Percentiles rank a stretch among this genome's conserved stretches.
phyloP scores from a whole-genome alignment of 768 basidiomycete genomes.

The Naganishia friedmannii region DNA sequence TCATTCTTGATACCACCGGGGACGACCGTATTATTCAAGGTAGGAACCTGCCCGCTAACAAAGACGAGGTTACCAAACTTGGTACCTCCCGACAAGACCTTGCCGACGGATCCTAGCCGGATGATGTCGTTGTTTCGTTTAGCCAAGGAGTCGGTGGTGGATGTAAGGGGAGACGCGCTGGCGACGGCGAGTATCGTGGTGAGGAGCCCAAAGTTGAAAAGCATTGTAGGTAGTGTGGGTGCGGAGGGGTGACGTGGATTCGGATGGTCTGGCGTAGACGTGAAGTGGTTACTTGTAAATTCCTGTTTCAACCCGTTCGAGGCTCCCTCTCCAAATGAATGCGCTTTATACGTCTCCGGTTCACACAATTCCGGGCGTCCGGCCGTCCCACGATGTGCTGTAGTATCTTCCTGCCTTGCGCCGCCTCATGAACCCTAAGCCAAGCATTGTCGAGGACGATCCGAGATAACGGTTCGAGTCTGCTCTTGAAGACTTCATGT shows the following conservation, averaged over 20 bases:
- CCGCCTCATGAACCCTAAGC: too few species aligned
- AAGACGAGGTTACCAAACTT: constrained; percentile 33
- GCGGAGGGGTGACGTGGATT: background rate
- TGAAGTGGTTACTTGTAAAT: background rate
- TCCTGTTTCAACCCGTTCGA: background rate
- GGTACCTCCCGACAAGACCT: constrained; percentile 32
- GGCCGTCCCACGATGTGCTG: too few species aligned
- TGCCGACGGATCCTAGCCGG: constrained; percentile 31
- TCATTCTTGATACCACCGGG: constrained; percentile 38
- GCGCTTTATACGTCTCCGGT: too few species aligned
- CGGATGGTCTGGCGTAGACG: background rate
- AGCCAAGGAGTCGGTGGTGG: constrained; percentile 1
- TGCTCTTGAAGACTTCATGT: too few species aligned
- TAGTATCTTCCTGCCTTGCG: too few species aligned
- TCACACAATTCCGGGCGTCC: too few species aligned
- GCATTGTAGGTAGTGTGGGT: constrained; percentile 14
- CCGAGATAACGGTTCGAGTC: too few species aligned
- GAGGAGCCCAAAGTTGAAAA: constrained; percentile 30
- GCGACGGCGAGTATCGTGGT: constrained; percentile 29
- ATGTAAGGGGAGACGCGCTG: constrained; percentile 30
- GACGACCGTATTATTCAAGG: constrained; percentile 30
- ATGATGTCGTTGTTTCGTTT: constrained; percentile 29
- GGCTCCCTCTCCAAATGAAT: too few species aligned
- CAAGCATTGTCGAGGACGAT: too few species aligned
- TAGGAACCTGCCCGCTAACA: constrained; percentile 34